phyloP scores from a whole-genome alignment of 2,329 filamentous ascomycete species.

The Curvularia verruculosa region DNA sequence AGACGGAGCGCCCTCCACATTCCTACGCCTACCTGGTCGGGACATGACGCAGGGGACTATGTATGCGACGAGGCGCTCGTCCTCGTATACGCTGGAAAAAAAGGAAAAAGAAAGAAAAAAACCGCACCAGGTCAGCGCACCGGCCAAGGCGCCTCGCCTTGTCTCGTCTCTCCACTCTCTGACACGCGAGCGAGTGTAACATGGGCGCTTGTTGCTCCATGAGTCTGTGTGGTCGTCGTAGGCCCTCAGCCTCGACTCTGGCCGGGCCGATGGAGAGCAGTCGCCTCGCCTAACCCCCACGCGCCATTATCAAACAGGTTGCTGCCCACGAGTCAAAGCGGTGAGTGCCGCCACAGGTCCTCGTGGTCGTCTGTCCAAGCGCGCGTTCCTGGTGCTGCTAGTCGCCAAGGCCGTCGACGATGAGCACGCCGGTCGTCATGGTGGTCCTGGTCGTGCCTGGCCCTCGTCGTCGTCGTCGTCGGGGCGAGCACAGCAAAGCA shows the following conservation, averaged over 20 bases:
- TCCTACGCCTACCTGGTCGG: not conserved
- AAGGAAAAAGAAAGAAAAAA: not conserved
- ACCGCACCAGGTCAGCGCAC: too few relatives aligned
- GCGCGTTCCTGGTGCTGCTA: too few relatives aligned
- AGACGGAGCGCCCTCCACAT: not conserved
- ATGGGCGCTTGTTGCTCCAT: constrained; percentile 6
- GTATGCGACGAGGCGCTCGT: too few relatives aligned
- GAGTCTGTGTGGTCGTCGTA: constrained; percentile 10
- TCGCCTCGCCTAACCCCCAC: constrained; percentile 40
- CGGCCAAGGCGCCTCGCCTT: not conserved
- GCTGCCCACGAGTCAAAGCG: constrained; percentile 13
- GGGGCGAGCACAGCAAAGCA: too few relatives aligned
- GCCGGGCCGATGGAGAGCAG: constrained; percentile 20
- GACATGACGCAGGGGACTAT: too few relatives aligned
- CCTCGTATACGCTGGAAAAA: not conserved
- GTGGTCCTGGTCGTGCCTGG: too few relatives aligned
- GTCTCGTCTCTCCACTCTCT: not conserved
- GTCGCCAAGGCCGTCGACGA: not conserved
- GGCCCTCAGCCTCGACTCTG: constrained; percentile 15
- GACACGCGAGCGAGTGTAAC: constrained; percentile 13
- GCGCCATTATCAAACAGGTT: constrained; percentile 45
- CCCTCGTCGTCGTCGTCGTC: too few relatives aligned
- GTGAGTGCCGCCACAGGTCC: constrained; percentile 1
- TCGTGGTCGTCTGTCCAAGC: not conserved
- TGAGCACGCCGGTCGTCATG: too few relatives aligned